phyloP scores from a whole-genome alignment of 352 stramenopile genomes.

The Phytophthora tubulina region DNA sequence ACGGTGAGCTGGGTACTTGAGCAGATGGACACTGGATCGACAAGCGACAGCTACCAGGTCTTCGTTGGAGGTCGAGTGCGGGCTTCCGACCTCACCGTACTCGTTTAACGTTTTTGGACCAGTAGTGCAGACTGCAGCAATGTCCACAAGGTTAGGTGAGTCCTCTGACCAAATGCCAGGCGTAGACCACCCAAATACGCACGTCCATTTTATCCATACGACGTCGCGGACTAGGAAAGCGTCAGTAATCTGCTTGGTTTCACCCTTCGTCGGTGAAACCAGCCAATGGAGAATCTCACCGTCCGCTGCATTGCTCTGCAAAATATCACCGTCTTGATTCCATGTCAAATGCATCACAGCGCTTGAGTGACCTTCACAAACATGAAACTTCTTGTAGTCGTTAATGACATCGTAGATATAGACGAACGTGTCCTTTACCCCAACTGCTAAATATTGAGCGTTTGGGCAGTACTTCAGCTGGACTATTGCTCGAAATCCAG shows the following conservation, averaged over 20 bases:
- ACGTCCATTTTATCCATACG: constrained; percentile 73
- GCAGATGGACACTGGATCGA: constrained; percentile 57
- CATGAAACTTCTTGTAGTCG: constrained; percentile 65
- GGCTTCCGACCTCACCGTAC: neutral
- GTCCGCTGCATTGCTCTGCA: constrained; percentile 85
- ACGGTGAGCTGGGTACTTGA: constrained; percentile 59
- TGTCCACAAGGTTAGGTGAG: constrained; percentile 59
- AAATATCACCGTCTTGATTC: constrained; percentile 75
- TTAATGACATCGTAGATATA: constrained; percentile 64
- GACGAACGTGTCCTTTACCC: constrained; percentile 69
- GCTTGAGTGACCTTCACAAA: constrained; percentile 86
- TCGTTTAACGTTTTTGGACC: constrained; percentile 26
- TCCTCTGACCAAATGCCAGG: constrained; percentile 71
- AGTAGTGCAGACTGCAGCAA: constrained; percentile 56
- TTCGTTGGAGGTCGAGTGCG: constrained; percentile 30
- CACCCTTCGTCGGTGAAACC: constrained; percentile 38
- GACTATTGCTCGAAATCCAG: constrained; percentile 30
- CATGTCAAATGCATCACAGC: constrained; percentile 90
- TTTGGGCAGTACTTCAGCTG: constrained; percentile 70
- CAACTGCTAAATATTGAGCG: constrained; percentile 58
- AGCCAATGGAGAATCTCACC: constrained; percentile 75
- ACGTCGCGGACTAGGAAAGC: constrained; percentile 66
- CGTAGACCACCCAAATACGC: constrained; percentile 74
- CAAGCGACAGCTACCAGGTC: constrained; percentile 62
- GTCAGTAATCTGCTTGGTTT: constrained; percentile 72